Evolutionary conservation across 345 rosid species (phyloP), one percentile per base, ranked within the genome.

Genomic region (Mallotus nudiflorus): DNA sequence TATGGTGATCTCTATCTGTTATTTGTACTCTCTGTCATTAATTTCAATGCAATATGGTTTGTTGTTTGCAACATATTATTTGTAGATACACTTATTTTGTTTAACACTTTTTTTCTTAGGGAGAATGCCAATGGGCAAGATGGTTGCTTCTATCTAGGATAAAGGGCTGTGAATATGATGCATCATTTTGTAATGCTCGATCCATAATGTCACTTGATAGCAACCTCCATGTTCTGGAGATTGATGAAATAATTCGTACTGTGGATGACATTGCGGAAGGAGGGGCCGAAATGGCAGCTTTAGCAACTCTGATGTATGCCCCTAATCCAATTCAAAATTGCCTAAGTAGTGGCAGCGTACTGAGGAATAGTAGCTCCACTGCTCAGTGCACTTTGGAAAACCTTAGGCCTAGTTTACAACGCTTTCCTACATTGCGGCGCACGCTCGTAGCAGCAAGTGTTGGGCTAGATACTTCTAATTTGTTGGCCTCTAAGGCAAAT

Each of bases 181-280:
- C 99, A 60, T 92, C 99, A 50, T 95, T 95, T 87, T 85, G 83
- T 67, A 95, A 95, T 80, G 87, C 97, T 73, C 90, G 92, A 57
- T 72, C 97, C 54, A 86, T 88, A 77, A 80, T 89, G 85, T 79
- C 96, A 54, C 84, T 46, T 33, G 78, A 82, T 70, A 78, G 79
- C 77, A 84, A 82, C 82, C 82, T 85, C 52, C 80, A 54, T 84
- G 81, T 75, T 72, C 73, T 77, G 65, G 93, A 84, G 80, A 73
- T 80, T 56, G 85, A 89, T 67, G 91, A 89, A 66, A 83, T 84
- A 72, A 85, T 92, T 80, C 84, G 66, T 66, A 89, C 97, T 33
- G 88, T 95, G 65, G 98, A 95, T 77, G 99, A 95, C 80, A 90
- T 95, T 69, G 97, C 96, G 5, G 99, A 92, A 84, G 94, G 96